Conservation (phyloP, 306 rosid genomes). For the Alnus glutinosa region DNA sequence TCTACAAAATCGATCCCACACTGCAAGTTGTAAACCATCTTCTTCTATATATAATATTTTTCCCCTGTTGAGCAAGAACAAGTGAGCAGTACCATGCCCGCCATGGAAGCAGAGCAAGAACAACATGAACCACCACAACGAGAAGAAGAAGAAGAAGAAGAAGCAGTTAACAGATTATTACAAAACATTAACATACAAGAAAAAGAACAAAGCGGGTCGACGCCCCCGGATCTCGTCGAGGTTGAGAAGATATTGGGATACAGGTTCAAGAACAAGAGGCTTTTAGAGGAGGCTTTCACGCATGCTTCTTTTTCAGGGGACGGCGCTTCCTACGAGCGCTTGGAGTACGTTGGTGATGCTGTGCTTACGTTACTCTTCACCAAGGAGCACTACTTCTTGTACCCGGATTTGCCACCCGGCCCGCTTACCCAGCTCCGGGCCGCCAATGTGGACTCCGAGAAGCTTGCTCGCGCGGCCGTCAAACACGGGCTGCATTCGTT, state of each 20-base stretch:
- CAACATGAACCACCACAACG: too few species aligned
- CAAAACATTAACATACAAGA: neutral
- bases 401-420: slow-evolving; percentile 43
- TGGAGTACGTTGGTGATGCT: slow-evolving; percentile 58
- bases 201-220: neutral
- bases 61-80: too few species aligned
- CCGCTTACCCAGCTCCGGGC: slow-evolving; percentile 54
- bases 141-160: neutral
- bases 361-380: slow-evolving; percentile 46
- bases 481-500: slow-evolving; percentile 49
- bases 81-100: too few species aligned
- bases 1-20: too few species aligned
- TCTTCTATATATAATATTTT: too few species aligned
- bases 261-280: slow-evolving; percentile 35
- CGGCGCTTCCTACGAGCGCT: slow-evolving; percentile 34
- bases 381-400: slow-evolving; percentile 41
- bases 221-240: slow-evolving; percentile 25
- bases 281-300: slow-evolving; percentile 59
- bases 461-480: slow-evolving; percentile 61
- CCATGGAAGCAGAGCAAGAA: too few species aligned
- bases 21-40: too few species aligned
- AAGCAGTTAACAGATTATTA: neutral
- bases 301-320: slow-evolving; percentile 26
- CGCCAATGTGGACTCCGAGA: slow-evolving; percentile 63
- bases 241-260: slow-evolving; percentile 51